Evolutionary conservation across 73 alveolate genomes (phyloP).

Genomic region (Uronychia binucleata): DNA sequence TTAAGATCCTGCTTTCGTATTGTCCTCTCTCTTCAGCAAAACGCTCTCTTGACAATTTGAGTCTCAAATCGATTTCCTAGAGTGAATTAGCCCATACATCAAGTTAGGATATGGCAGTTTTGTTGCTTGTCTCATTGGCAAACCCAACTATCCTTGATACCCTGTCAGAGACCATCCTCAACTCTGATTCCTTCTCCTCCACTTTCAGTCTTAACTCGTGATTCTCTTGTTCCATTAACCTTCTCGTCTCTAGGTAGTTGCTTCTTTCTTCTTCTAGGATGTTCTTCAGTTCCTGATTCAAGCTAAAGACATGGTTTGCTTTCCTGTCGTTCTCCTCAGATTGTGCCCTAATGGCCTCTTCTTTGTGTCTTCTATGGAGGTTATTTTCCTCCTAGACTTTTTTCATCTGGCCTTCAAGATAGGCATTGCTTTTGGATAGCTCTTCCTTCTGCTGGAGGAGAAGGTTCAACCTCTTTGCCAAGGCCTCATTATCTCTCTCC

Average conservation of each 20-base stretch:
- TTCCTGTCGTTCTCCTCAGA: not conserved
- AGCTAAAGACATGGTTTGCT: not conserved
- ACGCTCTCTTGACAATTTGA: no score
- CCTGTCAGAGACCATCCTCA: not conserved
- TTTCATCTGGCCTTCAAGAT: not conserved
- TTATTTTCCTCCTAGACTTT: not conserved
- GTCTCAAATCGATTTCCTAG: no score
- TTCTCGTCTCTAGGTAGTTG: not conserved
- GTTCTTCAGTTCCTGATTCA: not conserved
- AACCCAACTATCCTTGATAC: not conserved
- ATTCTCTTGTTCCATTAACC: not conserved
- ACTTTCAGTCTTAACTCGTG: not conserved
- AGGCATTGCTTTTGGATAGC: no score
- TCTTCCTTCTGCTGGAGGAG: not conserved
- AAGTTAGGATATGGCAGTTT: no score
- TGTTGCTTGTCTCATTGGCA: no score
- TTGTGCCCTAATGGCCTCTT: not conserved
- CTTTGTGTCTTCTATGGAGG: not conserved
- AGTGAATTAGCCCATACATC: no score
- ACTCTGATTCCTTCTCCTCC: not conserved
- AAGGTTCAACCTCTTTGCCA: not conserved
- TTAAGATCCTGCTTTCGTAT: no score
- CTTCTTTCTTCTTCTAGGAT: not conserved
- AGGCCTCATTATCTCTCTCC: not conserved
- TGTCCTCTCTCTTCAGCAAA: no score